Conservation (phyloP, 352 stramenopile species). For the Pythium grandisporangium region DNA sequence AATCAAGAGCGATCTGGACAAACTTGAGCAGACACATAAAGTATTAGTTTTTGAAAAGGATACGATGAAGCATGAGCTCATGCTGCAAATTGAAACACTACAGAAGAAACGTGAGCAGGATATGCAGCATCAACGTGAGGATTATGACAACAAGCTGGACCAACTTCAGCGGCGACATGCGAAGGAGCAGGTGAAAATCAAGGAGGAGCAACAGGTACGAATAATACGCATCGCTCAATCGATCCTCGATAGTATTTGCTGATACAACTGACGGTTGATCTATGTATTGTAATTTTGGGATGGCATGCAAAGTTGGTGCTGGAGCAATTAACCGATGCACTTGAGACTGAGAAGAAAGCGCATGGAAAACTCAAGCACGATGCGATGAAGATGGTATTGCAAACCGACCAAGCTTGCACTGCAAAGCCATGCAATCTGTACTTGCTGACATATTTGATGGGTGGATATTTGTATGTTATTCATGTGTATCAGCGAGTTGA, state of each 20-base stretch:
- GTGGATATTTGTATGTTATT: too few relatives aligned
- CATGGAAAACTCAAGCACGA: conserved; percentile 17
- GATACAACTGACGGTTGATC: not conserved
- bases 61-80: conserved; percentile 47
- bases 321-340: conserved; percentile 4
- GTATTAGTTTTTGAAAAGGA: conserved; percentile 66
- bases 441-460: too few relatives aligned
- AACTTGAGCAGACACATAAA: conserved; percentile 39
- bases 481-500: conserved; percentile 4
- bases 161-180: conserved; percentile 40
- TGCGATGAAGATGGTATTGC: conserved; percentile 5
- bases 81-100: conserved; percentile 33
- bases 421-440: too few relatives aligned
- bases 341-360: conserved; percentile 13
- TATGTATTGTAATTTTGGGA: too few relatives aligned
- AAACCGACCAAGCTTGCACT: too few relatives aligned
- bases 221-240: too few relatives aligned
- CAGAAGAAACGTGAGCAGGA: conserved; percentile 48
- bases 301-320: not conserved
- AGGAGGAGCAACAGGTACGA: conserved; percentile 45
- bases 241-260: not conserved
- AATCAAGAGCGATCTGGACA: conserved; percentile 16
- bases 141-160: conserved; percentile 42
- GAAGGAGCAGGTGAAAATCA: conserved; percentile 34
- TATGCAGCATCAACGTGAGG: conserved; percentile 31